Conservation (phyloP, 768 basidiomycete species). For the Leccinum pellstonianum region DNA sequence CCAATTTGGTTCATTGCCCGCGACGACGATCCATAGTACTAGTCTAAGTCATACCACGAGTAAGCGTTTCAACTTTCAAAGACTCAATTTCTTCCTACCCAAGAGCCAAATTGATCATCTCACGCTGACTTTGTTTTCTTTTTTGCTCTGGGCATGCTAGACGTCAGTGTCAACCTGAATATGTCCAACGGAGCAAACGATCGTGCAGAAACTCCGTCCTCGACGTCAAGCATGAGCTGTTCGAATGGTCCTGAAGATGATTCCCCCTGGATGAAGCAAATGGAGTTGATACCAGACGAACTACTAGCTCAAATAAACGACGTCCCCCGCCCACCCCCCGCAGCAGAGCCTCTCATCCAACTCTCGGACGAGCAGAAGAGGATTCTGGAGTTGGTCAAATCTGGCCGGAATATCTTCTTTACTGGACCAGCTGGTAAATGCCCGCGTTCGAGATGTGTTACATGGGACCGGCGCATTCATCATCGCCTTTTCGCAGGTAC, state of each 20-base stretch:
- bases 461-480: background rate
- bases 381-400: slow-evolving; percentile 47
- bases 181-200: slow-evolving; percentile 7
- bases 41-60: slow-evolving; percentile 8
- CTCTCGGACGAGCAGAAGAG: slow-evolving; percentile 41
- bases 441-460: background rate
- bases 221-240: slow-evolving; percentile 8
- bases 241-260: background rate
- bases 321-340: background rate
- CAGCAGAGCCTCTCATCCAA: slow-evolving; percentile 13
- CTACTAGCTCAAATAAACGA: background rate
- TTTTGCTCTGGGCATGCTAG: slow-evolving; percentile 4
- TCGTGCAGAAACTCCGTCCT: background rate
- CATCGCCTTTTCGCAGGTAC: slow-evolving; percentile 41
- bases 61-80: slow-evolving; percentile 10
- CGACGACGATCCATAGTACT: slow-evolving; percentile 8
- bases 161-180: slow-evolving; percentile 22
- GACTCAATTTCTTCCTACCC: background rate
- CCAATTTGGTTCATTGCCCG: slow-evolving; percentile 11
- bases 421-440: slow-evolving; percentile 66
- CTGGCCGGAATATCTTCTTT: slow-evolving; percentile 65
- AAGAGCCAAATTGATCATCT: background rate
- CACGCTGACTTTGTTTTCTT: background rate
- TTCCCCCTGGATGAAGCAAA: background rate
- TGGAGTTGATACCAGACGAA: background rate